Conservation (phyloP, 306 rosid species). For the Styphnolobium japonicum region DNA sequence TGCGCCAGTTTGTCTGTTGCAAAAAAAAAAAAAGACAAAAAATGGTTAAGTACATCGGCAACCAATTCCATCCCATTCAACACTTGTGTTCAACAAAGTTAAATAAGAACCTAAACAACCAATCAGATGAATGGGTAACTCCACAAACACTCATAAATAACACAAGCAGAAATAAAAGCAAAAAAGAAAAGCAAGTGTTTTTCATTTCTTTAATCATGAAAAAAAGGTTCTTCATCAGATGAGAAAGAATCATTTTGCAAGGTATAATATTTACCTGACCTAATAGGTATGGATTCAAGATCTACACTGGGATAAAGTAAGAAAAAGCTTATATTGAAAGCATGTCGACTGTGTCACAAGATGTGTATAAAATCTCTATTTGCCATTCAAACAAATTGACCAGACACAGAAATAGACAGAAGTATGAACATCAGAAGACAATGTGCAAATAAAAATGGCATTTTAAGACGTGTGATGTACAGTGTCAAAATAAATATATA, state of each 20-base stretch:
- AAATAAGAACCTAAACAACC: background rate
- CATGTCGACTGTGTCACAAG: background rate
- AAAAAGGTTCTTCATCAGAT: background rate
- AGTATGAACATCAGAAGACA: background rate
- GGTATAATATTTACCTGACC: no score
- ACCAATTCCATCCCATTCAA: background rate
- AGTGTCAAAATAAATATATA: background rate
- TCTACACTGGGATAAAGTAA: no score
- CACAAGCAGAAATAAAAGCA: background rate
- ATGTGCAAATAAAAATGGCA: no score
- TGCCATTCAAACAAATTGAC: background rate
- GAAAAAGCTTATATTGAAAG: background rate
- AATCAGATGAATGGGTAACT: background rate
- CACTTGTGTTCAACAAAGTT: background rate
- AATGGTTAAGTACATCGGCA: background rate
- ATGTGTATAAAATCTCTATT: no score
- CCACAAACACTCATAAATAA: background rate
- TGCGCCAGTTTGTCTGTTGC: slow-evolving; percentile 65
- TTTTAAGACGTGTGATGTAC: background rate
- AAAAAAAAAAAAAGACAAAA: background rate
- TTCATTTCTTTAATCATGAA: no score
- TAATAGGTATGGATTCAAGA: background rate
- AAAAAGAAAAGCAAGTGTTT: no score
- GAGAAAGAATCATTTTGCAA: background rate
- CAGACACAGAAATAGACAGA: background rate